Percentiles rank a stretch among this genome's conserved stretches.
phyloP scores from a whole-genome alignment of 305 asterid genomes.

The Petunia hybrid region DNA sequence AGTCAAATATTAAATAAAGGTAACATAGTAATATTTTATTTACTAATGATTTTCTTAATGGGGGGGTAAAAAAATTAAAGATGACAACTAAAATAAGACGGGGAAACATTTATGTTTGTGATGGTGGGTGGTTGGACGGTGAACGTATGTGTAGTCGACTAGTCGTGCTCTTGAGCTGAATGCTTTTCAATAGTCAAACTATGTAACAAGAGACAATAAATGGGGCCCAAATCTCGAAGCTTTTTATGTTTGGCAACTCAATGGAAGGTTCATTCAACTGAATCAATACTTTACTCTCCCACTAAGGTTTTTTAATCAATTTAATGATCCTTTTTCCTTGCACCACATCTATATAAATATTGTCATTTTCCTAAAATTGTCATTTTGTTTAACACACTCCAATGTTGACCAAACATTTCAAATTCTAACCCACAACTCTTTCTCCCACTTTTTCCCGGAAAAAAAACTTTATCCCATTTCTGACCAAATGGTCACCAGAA shows the following conservation, averaged over 20 bases:
- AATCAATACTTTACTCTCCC: slow-evolving; percentile 6
- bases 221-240: background rate
- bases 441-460: slow-evolving; percentile 5
- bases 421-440: background rate
- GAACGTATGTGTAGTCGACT: background rate
- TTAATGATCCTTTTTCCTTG: background rate
- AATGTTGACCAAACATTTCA: slow-evolving; percentile 27
- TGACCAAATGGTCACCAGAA: slow-evolving; percentile 5
- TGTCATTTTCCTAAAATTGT: background rate
- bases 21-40: no score
- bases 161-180: background rate
- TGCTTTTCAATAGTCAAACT: background rate
- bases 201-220: background rate
- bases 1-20: no score
- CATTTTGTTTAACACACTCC: background rate
- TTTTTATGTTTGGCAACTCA: slow-evolving; percentile 18
- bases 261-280: slow-evolving; percentile 15
- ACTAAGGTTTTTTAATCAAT: background rate
- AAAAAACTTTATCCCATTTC: slow-evolving; percentile 28
- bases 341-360: background rate
- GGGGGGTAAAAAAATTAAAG: no score
- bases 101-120: background rate
- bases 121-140: background rate
- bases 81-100: no score
- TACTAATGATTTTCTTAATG: no score